Percentiles rank a stretch among this genome's conserved stretches.
These are phyloP conservation scores for Nicotiana benthamiana DNA, from an alignment of 257 asterid genomes.

Conservation along the genomic window DNA sequence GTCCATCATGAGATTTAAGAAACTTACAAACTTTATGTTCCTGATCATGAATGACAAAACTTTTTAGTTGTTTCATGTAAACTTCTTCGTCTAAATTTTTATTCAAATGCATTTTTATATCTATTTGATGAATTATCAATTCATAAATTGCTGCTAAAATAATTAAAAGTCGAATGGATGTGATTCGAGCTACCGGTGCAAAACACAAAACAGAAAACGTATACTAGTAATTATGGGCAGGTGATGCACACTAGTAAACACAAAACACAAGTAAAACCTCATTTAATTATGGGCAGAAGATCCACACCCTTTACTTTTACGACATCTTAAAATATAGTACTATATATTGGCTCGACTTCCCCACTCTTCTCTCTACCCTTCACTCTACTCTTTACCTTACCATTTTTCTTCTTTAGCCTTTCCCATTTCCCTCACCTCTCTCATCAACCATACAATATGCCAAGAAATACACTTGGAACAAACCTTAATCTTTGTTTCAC, in stretches of 20 bases:
- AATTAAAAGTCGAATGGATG: too few species aligned
- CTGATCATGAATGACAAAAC: too few species aligned
- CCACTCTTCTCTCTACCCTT: background rate
- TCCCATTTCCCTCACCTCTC: background rate
- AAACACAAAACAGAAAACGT: background rate
- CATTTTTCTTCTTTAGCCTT: background rate
- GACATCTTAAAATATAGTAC: background rate
- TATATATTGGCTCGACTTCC: background rate
- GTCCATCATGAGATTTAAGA: too few species aligned
- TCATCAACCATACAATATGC: constrained; percentile 26
- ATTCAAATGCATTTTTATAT: too few species aligned
- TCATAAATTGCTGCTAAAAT: too few species aligned
- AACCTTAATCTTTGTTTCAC: constrained; percentile 59
- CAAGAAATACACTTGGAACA: constrained; percentile 19
- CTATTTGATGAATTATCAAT: too few species aligned
- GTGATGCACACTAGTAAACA: background rate
- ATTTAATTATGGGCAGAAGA: background rate
- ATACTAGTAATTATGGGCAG: too few species aligned
- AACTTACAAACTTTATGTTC: too few species aligned
- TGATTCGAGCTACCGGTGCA: too few species aligned
- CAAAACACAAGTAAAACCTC: background rate
- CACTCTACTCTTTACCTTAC: background rate
- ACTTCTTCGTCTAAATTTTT: too few species aligned
- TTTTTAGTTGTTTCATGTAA: too few species aligned
- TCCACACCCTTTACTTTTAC: background rate